Conservation (phyloP, 345 rosid genomes). For the Reutealis trisperma region DNA sequence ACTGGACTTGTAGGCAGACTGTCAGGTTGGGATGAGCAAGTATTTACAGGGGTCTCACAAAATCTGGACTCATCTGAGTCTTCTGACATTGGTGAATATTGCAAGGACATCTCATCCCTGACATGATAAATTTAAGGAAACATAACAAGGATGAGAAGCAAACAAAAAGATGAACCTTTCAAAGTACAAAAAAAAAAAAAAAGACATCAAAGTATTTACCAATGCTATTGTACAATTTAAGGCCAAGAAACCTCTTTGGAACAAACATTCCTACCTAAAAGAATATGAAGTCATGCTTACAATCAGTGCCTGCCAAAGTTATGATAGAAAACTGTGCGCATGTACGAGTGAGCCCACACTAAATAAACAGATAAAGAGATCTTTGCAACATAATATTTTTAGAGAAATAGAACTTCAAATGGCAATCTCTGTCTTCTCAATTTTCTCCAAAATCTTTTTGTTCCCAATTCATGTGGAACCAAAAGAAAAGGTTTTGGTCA, state of each 20-base stretch:
- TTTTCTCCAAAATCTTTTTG: neutral
- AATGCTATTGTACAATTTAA: neutral
- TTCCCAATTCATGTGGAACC: neutral
- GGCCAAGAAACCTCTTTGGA: neutral
- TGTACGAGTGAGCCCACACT: neutral
- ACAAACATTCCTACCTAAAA: neutral
- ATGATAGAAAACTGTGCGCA: neutral
- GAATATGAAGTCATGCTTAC: neutral
- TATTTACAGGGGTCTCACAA: constrained; percentile 50
- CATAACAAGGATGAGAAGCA: neutral
- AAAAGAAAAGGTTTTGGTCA: neutral
- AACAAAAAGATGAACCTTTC: neutral
- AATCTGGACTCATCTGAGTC: constrained; percentile 76
- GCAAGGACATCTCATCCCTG: constrained; percentile 85
- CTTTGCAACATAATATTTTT: neutral
- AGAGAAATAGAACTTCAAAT: neutral
- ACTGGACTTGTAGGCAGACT: constrained; percentile 85
- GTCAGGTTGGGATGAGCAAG: constrained; percentile 66
- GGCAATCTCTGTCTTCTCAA: neutral
- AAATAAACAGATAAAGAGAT: neutral
- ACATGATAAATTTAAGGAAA: constrained; percentile 4
- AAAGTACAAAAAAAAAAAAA: neutral
- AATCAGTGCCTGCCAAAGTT: neutral
- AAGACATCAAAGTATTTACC: neutral
- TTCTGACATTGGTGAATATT: constrained; percentile 96